Base-by-base conservation (phyloP, 1,284 basidiomycete genomes). In the Cronartium quercuum region DNA sequence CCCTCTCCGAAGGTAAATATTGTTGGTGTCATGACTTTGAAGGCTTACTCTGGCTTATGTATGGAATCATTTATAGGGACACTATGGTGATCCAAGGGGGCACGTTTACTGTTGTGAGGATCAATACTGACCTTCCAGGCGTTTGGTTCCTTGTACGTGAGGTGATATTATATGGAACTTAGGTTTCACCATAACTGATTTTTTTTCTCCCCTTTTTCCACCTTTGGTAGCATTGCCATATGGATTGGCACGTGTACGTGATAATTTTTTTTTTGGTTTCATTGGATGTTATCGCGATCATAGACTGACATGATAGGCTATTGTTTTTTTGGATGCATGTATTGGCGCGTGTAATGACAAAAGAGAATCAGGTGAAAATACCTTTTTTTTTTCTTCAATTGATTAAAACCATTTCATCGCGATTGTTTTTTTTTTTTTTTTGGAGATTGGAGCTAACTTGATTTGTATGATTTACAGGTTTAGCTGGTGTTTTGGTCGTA, bases 81-180 rank as follows among this genome's bases (percentile, higher is more conserved):
- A 73, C 70, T 5, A 37, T 73, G 21, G 61, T 73, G 38, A 44
- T 73, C 3, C 44, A 41, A 13, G 61, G 61, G 1, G 62, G 42
- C 55, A 55, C 70, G 13, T 73, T 57, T 38, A 10, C 55, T 3
- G 70, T 73, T 0, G 38, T 73, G 37, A 61, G 70, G 60, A 35
- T 73, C 18, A 42, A 1, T 24, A 38, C 70, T 38, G 70, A 73
- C 66, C 63, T 73, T 34, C 70, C 70, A n/a, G 70, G 70, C 13
- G 51, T 62, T 57, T 73, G 70, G 70, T 58, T 65, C 37, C 37
- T 73, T 34, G 70, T 73, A 35, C 4, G 70, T 73, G 42, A 44
- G 42, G 42, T 18, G 42, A 44, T 9, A 18, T 9, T 44, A 9
- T 9, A 44, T 9, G 9, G 9, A 9, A 9, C 42, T 9, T 44